Base-by-base conservation (phyloP, 2,329 filamentous ascomycete species). In the Whalleya microplaca region DNA sequence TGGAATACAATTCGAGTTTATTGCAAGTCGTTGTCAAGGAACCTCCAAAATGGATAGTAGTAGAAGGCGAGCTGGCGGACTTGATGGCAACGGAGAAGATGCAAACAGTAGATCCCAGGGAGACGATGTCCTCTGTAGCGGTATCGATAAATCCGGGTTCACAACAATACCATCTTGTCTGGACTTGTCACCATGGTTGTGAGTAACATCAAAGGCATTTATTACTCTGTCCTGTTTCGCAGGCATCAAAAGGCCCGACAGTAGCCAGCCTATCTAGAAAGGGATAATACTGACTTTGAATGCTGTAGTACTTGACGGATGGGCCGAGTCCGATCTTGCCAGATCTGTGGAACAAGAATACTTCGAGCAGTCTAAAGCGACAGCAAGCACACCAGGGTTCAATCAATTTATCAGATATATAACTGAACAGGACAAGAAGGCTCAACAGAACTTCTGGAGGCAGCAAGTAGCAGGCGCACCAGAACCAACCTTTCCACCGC, bases 71-170 rank as follows among this genome's bases (percentile, higher is more conserved):
- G 18, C 41, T 53, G 18, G 21, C 20, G 12, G 20, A 18, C 2
- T 56, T 52, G n/a, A 44, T 56, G 27, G 37, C 48, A 1, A 21
- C 42, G 6, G 53, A 53, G 42, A 53, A 53, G 43, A 53, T 21
- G 42, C 42, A 45, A 23, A 45, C 19, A 10, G 19, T 45, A n/a
- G 42, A 45, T 23, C 42, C 42, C 3, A 45, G 21, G 23, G 45
- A 27, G 45, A 53, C 50, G 32, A 41, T 21, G 40, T 53, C 42
- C 21, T 21, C 20, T 40, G 46, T 45, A 18, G 21, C 20, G 14
- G 45, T 40, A 46, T 37, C 42, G 8, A 45, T 21, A 45, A 43
- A 45, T 6, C 42, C 18, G 19, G 43, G 32, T 40, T 53, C 50
- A 40, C 41, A 18, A 21, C 37, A 21, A 53, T 46, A 5, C 18